Conservation (phyloP, 2,329 filamentous ascomycete genomes). For the Massarina eburnea region DNA sequence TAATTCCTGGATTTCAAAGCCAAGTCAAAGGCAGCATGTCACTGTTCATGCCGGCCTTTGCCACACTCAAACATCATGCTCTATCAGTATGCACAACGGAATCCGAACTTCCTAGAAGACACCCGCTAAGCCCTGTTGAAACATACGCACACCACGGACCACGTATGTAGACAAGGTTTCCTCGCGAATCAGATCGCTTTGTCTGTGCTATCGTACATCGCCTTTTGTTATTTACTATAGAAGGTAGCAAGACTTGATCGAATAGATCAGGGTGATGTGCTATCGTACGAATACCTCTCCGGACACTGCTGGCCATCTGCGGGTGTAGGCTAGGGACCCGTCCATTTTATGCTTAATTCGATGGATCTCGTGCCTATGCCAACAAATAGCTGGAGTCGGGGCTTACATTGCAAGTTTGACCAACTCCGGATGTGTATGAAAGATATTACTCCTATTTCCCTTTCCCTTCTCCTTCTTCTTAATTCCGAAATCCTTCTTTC, state of each 20-base stretch:
- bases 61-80: background rate
- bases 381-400: too few relatives aligned
- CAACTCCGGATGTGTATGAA: too few relatives aligned
- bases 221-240: background rate
- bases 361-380: too few relatives aligned
- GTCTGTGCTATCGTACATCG: background rate
- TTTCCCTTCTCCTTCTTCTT: background rate
- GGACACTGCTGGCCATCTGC: too few relatives aligned
- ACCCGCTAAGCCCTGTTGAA: background rate
- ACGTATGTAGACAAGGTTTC: background rate
- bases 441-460: background rate
- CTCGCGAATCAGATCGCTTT: background rate
- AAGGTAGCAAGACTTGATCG: background rate
- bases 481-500: background rate
- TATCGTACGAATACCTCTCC: too few relatives aligned
- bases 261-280: too few relatives aligned
- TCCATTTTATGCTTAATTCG: background rate
- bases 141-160: background rate
- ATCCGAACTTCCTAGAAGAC: background rate
- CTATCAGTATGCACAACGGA: background rate
- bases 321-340: background rate
- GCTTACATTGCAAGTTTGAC: background rate
- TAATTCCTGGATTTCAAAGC: too few relatives aligned
- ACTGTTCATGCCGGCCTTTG: background rate
- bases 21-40: background rate